Evolutionary conservation across 2,329 filamentous ascomycete genomes (phyloP).

Genomic region (Podosphaera aphanis): DNA sequence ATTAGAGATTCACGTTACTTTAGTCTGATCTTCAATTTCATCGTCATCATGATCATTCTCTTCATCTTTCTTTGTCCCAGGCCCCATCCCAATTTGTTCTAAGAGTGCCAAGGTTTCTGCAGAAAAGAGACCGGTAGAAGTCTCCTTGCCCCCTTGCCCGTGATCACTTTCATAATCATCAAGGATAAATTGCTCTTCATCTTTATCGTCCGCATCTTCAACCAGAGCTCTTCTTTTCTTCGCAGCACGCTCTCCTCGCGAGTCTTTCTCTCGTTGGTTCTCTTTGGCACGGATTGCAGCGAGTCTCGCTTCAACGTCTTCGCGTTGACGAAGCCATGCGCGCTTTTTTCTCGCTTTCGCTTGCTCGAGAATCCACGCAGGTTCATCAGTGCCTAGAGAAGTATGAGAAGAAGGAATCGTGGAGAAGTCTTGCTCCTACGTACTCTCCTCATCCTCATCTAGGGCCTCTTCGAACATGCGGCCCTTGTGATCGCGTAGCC

Average conservation of each 20-base stretch:
- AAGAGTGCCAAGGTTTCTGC: constrained; percentile 38
- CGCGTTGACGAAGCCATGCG: constrained; percentile 28
- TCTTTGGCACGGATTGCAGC: constrained; percentile 32
- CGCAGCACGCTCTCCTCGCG: constrained; percentile 20
- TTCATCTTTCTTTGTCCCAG: constrained; percentile 6
- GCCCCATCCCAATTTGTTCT: constrained; percentile 25
- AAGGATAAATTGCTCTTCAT: constrained; percentile 35
- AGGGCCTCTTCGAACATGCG: constrained; percentile 16
- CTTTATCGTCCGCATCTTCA: constrained; percentile 11
- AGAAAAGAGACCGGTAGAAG: constrained; percentile 22
- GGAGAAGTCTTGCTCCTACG: neutral
- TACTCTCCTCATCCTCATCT: constrained; percentile 8
- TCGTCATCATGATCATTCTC: constrained; percentile 23
- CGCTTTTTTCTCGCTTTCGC: constrained; percentile 30
- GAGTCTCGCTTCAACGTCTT: constrained; percentile 35
- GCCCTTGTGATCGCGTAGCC: constrained; percentile 43
- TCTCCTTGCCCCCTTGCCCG: constrained; percentile 18
- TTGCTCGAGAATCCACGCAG: constrained; percentile 46
- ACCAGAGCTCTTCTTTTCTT: constrained; percentile 22
- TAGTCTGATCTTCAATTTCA: constrained; percentile 32
- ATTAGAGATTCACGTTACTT: constrained; percentile 16
- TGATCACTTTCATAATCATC: constrained; percentile 46
- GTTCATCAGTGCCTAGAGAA: constrained; percentile 28
- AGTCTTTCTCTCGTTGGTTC: constrained; percentile 25
- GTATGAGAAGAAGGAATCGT: neutral